Evolutionary conservation across 257 asterid genomes (phyloP).

Genomic region (Solanum lignicaule): DNA sequence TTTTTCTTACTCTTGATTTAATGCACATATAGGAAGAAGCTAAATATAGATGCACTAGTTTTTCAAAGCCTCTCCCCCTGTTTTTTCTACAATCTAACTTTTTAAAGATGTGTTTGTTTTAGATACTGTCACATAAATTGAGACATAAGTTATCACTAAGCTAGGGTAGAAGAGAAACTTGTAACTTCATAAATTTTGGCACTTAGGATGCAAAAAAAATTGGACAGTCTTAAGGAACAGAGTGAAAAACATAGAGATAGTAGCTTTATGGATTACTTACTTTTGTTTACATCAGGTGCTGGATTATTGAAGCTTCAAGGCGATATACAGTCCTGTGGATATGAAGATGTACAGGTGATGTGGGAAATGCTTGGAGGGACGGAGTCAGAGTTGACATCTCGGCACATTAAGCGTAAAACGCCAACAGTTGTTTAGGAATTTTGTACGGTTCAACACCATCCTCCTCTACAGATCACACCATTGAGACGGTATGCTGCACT

Average conservation of each 20-base stretch:
- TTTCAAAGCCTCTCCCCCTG: neutral
- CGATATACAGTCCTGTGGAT: slow-evolving; percentile 88
- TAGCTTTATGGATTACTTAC: neutral
- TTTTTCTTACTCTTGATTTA: neutral
- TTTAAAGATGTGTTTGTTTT: neutral
- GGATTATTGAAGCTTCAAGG: slow-evolving; percentile 78
- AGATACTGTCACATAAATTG: neutral
- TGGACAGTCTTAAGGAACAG: neutral
- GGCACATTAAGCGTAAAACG: slow-evolving; percentile 34
- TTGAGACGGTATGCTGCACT: neutral
- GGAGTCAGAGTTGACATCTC: slow-evolving; percentile 37
- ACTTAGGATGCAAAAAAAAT: neutral
- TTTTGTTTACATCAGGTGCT: slow-evolving; percentile 31
- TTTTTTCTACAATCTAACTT: neutral
- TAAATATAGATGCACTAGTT: neutral
- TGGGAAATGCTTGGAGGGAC: slow-evolving; percentile 83
- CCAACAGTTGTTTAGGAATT: slow-evolving; percentile 41
- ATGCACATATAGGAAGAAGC: neutral
- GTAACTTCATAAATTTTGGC: neutral
- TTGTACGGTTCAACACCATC: slow-evolving; percentile 26
- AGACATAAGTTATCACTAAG: neutral
- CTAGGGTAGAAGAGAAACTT: neutral
- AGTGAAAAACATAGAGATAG: neutral
- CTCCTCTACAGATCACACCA: slow-evolving; percentile 24
- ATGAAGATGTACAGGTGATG: slow-evolving; percentile 88